Conservation (phyloP, 164 flowering plant species). For the Vitis cinerea region DNA sequence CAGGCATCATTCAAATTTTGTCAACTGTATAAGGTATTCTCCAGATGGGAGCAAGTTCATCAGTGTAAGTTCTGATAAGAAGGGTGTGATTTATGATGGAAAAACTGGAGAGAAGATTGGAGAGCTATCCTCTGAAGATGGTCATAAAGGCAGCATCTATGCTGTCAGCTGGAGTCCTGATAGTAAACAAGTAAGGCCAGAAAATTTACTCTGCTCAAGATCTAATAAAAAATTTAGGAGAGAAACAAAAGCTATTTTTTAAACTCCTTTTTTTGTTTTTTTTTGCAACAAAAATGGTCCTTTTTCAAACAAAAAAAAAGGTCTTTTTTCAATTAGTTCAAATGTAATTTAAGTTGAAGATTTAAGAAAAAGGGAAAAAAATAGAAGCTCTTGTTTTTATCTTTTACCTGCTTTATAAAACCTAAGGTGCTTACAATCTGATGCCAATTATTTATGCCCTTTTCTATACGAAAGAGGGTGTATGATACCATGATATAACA, state of each 20-base stretch:
- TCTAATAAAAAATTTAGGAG: not conserved
- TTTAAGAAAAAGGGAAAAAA: too few relatives aligned
- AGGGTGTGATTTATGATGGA: slow-evolving; percentile 82
- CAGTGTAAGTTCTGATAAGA: slow-evolving; percentile 94
- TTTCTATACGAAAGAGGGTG: too few relatives aligned
- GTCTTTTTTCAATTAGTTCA: not conserved
- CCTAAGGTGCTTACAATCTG: too few relatives aligned
- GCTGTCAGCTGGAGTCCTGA: slow-evolving; percentile 98
- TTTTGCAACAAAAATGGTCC: too few relatives aligned
- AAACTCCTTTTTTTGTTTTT: too few relatives aligned
- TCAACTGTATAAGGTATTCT: slow-evolving; percentile 86
- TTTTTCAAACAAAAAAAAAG: not conserved
- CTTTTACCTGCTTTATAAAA: not conserved
- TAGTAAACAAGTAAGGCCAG: slow-evolving; percentile 61
- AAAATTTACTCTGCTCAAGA: not conserved
- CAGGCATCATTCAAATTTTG: slow-evolving; percentile 97
- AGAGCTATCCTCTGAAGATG: slow-evolving; percentile 78
- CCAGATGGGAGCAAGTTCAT: slow-evolving; percentile 96
- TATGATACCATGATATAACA: too few relatives aligned
- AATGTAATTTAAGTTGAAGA: too few relatives aligned
- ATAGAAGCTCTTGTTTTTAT: not conserved
- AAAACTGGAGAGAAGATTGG: slow-evolving; percentile 87
- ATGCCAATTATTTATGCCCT: too few relatives aligned
- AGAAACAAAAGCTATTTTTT: too few relatives aligned
- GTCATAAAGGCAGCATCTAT: slow-evolving; percentile 92